Conservation (phyloP, 192 early-diverging fungal genomes). For the Mortierella hygrophila region DNA sequence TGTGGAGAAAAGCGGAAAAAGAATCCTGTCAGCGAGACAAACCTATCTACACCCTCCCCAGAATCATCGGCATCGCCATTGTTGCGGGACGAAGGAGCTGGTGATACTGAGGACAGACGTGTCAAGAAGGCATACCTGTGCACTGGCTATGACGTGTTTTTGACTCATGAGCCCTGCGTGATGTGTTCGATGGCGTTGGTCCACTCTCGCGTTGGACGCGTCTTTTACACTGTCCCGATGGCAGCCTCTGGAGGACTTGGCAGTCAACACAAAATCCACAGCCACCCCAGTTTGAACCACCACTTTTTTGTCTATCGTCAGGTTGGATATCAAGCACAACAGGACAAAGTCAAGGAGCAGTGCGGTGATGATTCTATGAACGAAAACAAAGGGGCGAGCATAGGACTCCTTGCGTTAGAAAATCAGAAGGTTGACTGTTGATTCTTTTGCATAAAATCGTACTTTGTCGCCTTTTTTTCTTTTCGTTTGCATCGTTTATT, state of each 20-base stretch:
- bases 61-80: neutral
- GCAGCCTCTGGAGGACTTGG: conserved; percentile 66
- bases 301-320: conserved; percentile 66
- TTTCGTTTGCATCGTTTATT: neutral
- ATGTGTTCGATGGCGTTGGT: conserved; percentile 97
- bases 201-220: conserved; percentile 90
- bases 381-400: neutral
- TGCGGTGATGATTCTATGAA: neutral
- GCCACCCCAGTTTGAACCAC: conserved; percentile 78
- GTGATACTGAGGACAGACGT: neutral
- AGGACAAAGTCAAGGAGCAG: too few species aligned
- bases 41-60: neutral
- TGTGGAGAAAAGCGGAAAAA: conserved; percentile 42
- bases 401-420: conserved; percentile 7
- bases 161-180: conserved; percentile 87
- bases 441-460: neutral
- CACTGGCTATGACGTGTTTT: conserved; percentile 85
- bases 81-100: neutral
- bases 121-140: conserved; percentile 76
- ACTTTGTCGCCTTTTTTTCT: neutral
- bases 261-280: conserved; percentile 76
- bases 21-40: conserved; percentile 9
- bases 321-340: conserved; percentile 21
- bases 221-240: conserved; percentile 80
- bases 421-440: conserved; percentile 21